Evolutionary conservation across 805 yeast genomes (phyloP).

Genomic region (Dipodascopsis uninucleata): DNA sequence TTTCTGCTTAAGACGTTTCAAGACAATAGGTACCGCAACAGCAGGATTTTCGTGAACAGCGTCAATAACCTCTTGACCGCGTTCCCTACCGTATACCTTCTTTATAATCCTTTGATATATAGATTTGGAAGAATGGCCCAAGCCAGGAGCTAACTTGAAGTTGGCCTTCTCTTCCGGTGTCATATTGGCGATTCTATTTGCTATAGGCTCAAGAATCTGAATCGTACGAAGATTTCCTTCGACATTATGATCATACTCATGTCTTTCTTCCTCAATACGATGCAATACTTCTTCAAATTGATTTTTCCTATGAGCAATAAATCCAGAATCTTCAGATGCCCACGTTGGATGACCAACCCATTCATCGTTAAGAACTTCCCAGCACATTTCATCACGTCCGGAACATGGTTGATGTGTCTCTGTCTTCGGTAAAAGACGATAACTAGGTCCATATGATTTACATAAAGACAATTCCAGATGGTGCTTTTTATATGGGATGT

Average conservation of each 20-base stretch:
- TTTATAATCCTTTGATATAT: conserved; percentile 91
- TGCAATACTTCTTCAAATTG: conserved; percentile 95
- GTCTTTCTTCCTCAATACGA: conserved; percentile 95
- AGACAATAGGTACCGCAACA: conserved; percentile 87
- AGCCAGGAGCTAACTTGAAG: conserved; percentile 86
- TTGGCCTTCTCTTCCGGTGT: conserved; percentile 78
- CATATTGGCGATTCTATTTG: conserved; percentile 91
- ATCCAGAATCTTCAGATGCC: conserved; percentile 99
- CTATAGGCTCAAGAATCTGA: conserved; percentile 91
- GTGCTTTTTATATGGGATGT: conserved; percentile 82
- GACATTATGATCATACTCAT: conserved; percentile 93
- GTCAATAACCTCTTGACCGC: conserved; percentile 93
- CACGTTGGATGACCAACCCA: conserved; percentile 99
- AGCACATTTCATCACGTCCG: conserved; percentile 98
- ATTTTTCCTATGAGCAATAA: conserved; percentile 96
- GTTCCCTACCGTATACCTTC: conserved; percentile 87
- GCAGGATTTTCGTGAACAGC: conserved; percentile 95
- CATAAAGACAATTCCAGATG: conserved; percentile 84
- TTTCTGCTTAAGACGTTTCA: conserved; percentile 90
- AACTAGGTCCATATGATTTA: conserved; percentile 93
- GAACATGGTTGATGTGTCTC: conserved; percentile 97
- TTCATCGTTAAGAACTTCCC: conserved; percentile 97
- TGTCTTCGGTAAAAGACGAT: conserved; percentile 84
- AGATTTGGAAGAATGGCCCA: conserved; percentile 86
- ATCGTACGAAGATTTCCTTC: conserved; percentile 93